Evolutionary conservation across 306 rosid genomes (phyloP), one percentile per base, ranked within the genome.

Genomic region (Adenanthera pavonina): DNA sequence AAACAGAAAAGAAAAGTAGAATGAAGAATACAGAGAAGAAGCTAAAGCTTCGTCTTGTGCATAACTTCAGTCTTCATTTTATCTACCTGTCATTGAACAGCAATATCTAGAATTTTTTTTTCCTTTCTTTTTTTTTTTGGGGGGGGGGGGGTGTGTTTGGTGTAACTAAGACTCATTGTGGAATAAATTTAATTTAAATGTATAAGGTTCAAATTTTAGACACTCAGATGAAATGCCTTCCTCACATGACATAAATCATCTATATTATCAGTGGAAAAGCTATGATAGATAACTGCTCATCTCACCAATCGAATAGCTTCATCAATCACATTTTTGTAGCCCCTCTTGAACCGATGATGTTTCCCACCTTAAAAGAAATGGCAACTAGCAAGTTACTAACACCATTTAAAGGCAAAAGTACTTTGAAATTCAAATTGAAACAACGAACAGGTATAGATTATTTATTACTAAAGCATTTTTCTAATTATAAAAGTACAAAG

Each of bases 271-370:
- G 76, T 38, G 30, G 70, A 75, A 68, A 41, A n/a, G 17, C 73
- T 43, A 76, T 60, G 36, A 69, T 51, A 65, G 71, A 83, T 40
- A 82, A 82, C 76, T 35, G 16, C 80, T 76, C 79, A 74, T 61
- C 89, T 82, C 86, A 93, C 99, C 96, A 95, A 87, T 64, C 97
- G 97, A 83, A 93, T 88, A 64, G 99, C 98, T 88, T 95, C 97
- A 77, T 95, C 99, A 68, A 92, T 95, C 85, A 95, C 99, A 81
- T 95, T 95, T 87, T 90, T 95, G 91, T 95, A 93, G 88, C 99
- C 98, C 85, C 98, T 93, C 84, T 90, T 93, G 90, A 95, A 95
- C 78, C 98, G 95, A 78, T 89, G 99, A 83, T 95, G 99, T 84
- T 87, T 95, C 44, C 97, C 99, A 77, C 96, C 99, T 95, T 81